Base-by-base conservation (phyloP, 441 rosid genomes). In the Raphanus hybrid region DNA sequence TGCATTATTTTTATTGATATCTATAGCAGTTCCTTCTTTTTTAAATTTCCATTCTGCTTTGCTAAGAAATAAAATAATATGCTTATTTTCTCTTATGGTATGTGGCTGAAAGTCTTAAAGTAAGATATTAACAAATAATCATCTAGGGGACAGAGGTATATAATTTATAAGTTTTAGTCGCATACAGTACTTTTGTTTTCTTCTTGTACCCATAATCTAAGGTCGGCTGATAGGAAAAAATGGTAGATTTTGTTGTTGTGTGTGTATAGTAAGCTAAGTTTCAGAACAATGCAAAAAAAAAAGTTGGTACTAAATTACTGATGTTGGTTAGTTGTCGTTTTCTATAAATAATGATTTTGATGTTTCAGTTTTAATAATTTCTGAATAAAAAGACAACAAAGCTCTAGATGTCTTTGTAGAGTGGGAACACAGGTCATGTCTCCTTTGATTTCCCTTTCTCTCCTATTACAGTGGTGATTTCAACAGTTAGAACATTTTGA, bases 391-490 rank as follows among this genome's bases (percentile, higher is more conserved):
- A 62, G 74, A 69, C 78, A 63, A 54, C 52, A 78, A 67, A 52
- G 39, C 70, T 61, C 39, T 45, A 68, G 15, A 78, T 69, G 75
- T 62, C 71, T 68, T 78, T 68, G 66, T 61, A 41, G 78, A 68
- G 39, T 55, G 70, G 65, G 43, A 63, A 73, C 62, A 78, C 45
- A 68, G 29, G 71, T 78, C 66, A 32, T 29, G 65, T 73, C 66
- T 61, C 29, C 12, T 27, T 50, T 41, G 15, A 20, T 70, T 43
- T 71, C 16, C 23, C 5, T 55, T 41, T 63, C 68, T 32, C 45
- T 50, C 1, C 67, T 20, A 18, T 27, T 45, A 59, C 5, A 39
- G 1, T 54, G 3, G 4, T 64, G 54, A 50, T 14, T 48, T 72
- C 26, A 23, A 23, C 26, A 23, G 5, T 6, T n/a, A 50, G 3